Evolutionary conservation across 371 early-diverging fungal species (phyloP), one percentile per base, ranked within the genome.

Genomic region (Rhizopus stolonifer): DNA sequence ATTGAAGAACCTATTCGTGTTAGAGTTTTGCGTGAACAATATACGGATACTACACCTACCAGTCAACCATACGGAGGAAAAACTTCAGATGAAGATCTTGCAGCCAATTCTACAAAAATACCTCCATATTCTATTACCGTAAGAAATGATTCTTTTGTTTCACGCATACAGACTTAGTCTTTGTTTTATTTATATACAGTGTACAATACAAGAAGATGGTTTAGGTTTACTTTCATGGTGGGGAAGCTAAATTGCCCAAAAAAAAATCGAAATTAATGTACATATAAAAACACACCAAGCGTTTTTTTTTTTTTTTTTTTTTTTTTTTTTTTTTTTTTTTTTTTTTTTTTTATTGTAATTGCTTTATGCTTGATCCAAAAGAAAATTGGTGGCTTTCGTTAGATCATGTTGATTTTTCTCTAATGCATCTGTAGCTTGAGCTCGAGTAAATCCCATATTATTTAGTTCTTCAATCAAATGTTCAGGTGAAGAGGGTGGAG

Each of bases 11-110:
- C 70, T 1, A 84, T 94, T 22, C 75, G 90, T 26, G 85, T 93
- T 61, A 72, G 87, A n/a, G 88, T 94, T 11, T 74, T 89, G 32
- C 79, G 71, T 2, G 88, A 88, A 51, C 49, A 65, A 22, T 94
- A 93, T 66, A 75, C 85, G 18, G 94, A 94, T 60, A 85, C 83
- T 14, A 87, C 82, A 9, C 89, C 90, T 8, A 78, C 80, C 2
- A 63, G 61, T 22, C 70, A 66, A 29, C 57, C 68, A 24, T 65
- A 67, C 25, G 65, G 66, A 3, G 62, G 56, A 54, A 71, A 66
- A 68, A 74, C 67, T 68, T 67, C 45, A 53, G 65, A 50, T 45
- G 72, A 44, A 21, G 74, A 78, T 54, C 53, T 79, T 36, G 75
- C 74, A 24, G 83, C 77, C 15, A 81, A 79, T 31, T 81, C 77